These are phyloP conservation scores for Teunomyces tritomae DNA, from an alignment of 805 yeast species.

Conservation along the genomic window DNA sequence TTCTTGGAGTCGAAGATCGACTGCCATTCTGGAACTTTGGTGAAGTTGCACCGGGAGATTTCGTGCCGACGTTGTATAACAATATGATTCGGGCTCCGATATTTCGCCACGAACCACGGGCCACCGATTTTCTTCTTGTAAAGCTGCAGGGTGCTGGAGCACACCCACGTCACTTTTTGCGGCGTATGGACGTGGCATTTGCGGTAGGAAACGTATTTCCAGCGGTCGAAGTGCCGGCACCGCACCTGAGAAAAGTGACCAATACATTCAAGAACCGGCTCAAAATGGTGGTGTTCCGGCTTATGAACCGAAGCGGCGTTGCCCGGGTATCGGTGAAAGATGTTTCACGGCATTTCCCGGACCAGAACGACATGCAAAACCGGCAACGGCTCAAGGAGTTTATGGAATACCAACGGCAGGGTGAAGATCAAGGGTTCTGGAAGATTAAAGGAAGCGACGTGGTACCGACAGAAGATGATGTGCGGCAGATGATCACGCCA, in stretches of 20 bases:
- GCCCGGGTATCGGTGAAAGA: slow-evolving; percentile 82
- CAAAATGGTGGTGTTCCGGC: slow-evolving; percentile 90
- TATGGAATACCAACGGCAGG: slow-evolving; percentile 94
- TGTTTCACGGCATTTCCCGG: slow-evolving; percentile 90
- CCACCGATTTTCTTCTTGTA: slow-evolving; percentile 79
- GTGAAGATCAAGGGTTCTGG: slow-evolving; percentile 95
- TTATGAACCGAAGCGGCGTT: slow-evolving; percentile 70
- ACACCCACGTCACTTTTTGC: slow-evolving; percentile 64
- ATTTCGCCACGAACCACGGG: slow-evolving; percentile 74
- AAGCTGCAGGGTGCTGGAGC: slow-evolving; percentile 79
- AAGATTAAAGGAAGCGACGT: slow-evolving; percentile 62
- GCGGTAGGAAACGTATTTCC: slow-evolving; percentile 93
- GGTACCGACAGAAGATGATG: slow-evolving; percentile 72
- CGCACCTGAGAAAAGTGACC: slow-evolving; percentile 94
- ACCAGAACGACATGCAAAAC: slow-evolving; percentile 95
- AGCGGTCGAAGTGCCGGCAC: slow-evolving; percentile 94
- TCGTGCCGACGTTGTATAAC: slow-evolving; percentile 91
- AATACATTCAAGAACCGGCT: slow-evolving; percentile 87
- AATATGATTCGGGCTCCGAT: slow-evolving; percentile 91
- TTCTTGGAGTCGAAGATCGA: slow-evolving; percentile 91
- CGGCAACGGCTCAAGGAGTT: slow-evolving; percentile 94
- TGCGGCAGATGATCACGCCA: slow-evolving; percentile 82
- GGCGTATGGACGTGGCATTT: slow-evolving; percentile 69
- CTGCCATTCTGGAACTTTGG: slow-evolving; percentile 99
- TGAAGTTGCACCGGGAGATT: slow-evolving; percentile 88